phyloP scores from a whole-genome alignment of 2,329 filamentous ascomycete species.

The Alternaria sp. region DNA sequence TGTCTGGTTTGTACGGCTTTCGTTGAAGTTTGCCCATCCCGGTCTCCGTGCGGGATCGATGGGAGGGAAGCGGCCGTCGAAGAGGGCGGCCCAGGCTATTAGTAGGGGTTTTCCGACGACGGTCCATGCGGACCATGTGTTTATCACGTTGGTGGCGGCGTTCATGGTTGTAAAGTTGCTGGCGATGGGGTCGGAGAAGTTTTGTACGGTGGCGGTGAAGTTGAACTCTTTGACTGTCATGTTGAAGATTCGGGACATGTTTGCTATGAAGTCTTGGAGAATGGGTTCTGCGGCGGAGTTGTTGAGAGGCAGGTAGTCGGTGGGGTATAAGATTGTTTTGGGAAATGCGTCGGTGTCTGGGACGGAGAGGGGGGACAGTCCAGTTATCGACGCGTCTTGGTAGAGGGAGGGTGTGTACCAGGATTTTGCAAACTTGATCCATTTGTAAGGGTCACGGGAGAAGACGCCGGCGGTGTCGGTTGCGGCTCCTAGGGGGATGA shows the following conservation, averaged over 20 bases:
- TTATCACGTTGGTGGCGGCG: conserved; percentile 41
- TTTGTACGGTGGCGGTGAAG: conserved; percentile 46
- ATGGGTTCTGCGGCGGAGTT: conserved; percentile 52
- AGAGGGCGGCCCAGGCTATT: conserved; percentile 42
- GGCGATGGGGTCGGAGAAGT: conserved; percentile 32
- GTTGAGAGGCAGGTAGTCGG: conserved; percentile 53
- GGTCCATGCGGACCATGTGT: conserved; percentile 45
- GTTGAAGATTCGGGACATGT: conserved; percentile 47
- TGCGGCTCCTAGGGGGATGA: conserved; percentile 32
- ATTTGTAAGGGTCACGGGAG: conserved; percentile 40
- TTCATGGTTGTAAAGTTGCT: conserved; percentile 44
- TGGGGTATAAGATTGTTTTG: conserved; percentile 52
- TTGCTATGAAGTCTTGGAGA: conserved; percentile 49
- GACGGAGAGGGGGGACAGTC: conserved; percentile 47
- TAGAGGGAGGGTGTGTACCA: conserved; percentile 51
- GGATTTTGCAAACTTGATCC: conserved; percentile 50
- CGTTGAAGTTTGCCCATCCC: conserved; percentile 40
- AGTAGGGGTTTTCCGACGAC: conserved; percentile 46
- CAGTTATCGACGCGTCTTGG: conserved; percentile 49
- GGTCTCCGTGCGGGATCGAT: conserved; percentile 49
- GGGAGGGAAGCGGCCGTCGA: conserved; percentile 52
- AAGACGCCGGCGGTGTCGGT: conserved; percentile 41
- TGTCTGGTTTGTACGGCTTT: conserved; percentile 26
- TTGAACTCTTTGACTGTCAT: conserved; percentile 52
- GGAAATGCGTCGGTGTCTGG: conserved; percentile 49